Evolutionary conservation across 75 land plant species (phyloP).

Genomic region (Selaginella moellendorffii): DNA sequence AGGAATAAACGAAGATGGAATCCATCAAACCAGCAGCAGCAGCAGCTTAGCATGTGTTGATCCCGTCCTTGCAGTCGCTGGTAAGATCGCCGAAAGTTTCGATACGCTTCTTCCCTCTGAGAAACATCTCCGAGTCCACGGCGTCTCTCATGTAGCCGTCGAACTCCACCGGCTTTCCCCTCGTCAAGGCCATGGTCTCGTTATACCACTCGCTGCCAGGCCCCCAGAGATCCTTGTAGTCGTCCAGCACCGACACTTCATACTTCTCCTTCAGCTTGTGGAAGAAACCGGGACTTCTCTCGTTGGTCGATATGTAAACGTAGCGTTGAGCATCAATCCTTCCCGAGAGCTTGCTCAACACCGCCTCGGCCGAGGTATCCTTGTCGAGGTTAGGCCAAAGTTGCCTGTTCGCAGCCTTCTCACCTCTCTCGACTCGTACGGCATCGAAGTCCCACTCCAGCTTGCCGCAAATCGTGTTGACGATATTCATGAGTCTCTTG

Average conservation of each 20-base stretch:
- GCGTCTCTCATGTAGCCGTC: conserved; percentile 94
- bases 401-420: conserved; percentile 56
- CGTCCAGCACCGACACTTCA: conserved; percentile 31
- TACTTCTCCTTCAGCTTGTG: conserved; percentile 45
- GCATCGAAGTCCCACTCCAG: conserved; percentile 94
- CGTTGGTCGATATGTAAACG: conserved; percentile 82
- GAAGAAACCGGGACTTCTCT: conserved; percentile 59
- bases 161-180: conserved; percentile 57
- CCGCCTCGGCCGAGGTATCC: conserved; percentile 67
- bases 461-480: conserved; percentile 58
- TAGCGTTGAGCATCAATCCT: conserved; percentile 42
- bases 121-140: conserved; percentile 81
- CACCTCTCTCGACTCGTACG: conserved; percentile 77
- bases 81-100: conserved; percentile 87
- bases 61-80: conserved; percentile 86
- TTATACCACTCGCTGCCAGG: conserved; percentile 79
- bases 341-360: conserved; percentile 38
- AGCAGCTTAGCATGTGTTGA: conserved; percentile 54
- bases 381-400: conserved; percentile 72
- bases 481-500: conserved; percentile 76
- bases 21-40: background rate
- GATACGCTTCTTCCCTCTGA: conserved; percentile 69
- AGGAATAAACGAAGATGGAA: background rate
- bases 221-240: conserved; percentile 74
- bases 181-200: conserved; percentile 45